phyloP scores from a whole-genome alignment of 139 green algal species.

The Asterochloris erici region DNA sequence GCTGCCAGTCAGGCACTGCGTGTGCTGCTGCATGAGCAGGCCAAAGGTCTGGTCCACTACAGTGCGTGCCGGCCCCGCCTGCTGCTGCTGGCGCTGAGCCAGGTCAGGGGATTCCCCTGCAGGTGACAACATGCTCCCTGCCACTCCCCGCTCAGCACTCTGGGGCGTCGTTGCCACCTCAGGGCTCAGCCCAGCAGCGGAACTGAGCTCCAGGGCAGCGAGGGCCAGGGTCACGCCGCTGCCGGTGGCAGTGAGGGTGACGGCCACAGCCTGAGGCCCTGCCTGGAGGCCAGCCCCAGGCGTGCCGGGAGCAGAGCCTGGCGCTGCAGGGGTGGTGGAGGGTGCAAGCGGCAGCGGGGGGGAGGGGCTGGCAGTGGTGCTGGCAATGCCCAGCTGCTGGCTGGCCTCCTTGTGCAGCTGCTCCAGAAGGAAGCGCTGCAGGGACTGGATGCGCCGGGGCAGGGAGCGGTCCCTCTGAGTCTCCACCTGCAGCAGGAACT shows the following conservation, averaged over 20 bases:
- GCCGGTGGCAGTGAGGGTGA: not conserved
- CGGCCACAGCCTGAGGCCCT: not conserved
- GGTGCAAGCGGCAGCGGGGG: no score
- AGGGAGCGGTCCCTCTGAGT: conserved; percentile 57
- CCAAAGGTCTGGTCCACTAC: conserved; percentile 31
- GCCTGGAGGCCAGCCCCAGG: not conserved
- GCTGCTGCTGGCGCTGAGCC: not conserved
- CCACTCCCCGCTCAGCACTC: no score
- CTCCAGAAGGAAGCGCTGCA: conserved; percentile 88
- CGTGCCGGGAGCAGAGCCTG: not conserved
- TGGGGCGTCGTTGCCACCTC: no score
- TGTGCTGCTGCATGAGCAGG: conserved; percentile 42
- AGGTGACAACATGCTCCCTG: no score
- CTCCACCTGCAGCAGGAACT: conserved; percentile 22
- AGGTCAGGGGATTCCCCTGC: not conserved
- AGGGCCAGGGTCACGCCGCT: no score
- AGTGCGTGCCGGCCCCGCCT: not conserved
- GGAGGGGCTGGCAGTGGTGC: not conserved
- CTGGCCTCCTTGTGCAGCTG: conserved; percentile 69
- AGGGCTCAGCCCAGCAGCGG: no score
- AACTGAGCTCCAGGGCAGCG: no score
- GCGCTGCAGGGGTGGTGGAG: not conserved
- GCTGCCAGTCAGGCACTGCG: conserved; percentile 33
- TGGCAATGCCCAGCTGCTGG: not conserved
- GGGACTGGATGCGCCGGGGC: conserved; percentile 57